A percentile compares a stretch with the other conserved stretches of the same genome.
phyloP scores from a whole-genome alignment of 2,329 filamentous ascomycete species.

The Rutstroemia sydowiana region DNA sequence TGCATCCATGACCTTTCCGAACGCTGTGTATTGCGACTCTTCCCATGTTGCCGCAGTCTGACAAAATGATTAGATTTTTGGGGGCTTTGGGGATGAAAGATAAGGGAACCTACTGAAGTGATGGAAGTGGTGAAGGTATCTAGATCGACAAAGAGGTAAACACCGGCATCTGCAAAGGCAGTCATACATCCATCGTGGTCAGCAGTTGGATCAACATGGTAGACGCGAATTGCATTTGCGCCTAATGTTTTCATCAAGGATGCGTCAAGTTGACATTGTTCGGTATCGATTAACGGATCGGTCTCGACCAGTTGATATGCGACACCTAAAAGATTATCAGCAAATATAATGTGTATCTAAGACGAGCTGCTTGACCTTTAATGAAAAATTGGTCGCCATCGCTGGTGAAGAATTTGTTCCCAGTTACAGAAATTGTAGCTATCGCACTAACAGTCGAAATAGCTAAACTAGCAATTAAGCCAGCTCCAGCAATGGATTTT shows the following conservation, averaged over 20 bases:
- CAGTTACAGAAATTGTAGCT: slow-evolving; percentile 48
- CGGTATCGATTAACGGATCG: slow-evolving; percentile 69
- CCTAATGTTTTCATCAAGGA: slow-evolving; percentile 72
- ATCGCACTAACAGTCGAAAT: slow-evolving; percentile 30
- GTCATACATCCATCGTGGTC: slow-evolving; percentile 77
- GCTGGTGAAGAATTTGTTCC: slow-evolving; percentile 78
- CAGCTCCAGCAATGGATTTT: slow-evolving; percentile 18
- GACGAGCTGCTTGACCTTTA: slow-evolving; percentile 50
- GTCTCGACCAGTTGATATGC: slow-evolving; percentile 59
- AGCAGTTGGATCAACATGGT: slow-evolving; percentile 68
- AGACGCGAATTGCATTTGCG: slow-evolving; percentile 78
- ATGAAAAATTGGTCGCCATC: slow-evolving; percentile 78
- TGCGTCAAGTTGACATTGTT: slow-evolving; percentile 71
- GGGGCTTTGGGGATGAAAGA: neutral
- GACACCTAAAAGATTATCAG: slow-evolving; percentile 47
- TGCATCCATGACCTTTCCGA: slow-evolving; percentile 24
- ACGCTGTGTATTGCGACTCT: slow-evolving; percentile 55
- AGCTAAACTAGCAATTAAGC: slow-evolving; percentile 23
- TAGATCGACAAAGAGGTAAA: slow-evolving; percentile 79
- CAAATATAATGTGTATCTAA: slow-evolving; percentile 1
- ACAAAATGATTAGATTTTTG: slow-evolving; percentile 11
- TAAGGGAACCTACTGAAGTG: slow-evolving; percentile 43
- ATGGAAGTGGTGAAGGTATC: slow-evolving; percentile 69
- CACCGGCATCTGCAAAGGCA: slow-evolving; percentile 69
- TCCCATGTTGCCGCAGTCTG: slow-evolving; percentile 64